Base-by-base conservation (phyloP, 495 filamentous ascomycete species). In the Letharia lupina region DNA sequence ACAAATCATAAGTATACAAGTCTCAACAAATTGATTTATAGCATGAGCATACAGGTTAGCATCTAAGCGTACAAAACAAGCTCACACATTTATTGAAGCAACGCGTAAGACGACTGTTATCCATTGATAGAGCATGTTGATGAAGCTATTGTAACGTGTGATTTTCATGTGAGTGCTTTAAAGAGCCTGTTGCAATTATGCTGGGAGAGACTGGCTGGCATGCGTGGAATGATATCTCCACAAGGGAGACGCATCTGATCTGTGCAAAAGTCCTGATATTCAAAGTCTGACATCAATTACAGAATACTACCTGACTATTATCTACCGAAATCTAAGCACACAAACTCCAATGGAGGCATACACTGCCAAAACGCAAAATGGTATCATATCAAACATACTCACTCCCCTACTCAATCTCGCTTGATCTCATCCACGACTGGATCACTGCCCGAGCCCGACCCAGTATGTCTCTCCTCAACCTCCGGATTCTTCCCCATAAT, bases 401-500 rank as follows among this genome's bases (percentile, higher is more conserved):
- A 3, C 10, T 23, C 23, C 23, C 18, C n/a, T 5, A 39, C 52
- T 64, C 52, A 58, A 58, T 64, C 62, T 23, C 50, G 62, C 39
- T 61, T 65, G 60, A 65, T 50, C 33, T 48, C 45, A 13, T 63
- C 45, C 44, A 8, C 33, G 3, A 3, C 37, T 12, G 23, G 41
- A 18, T 50, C 35, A 33, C 64, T 41, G 28, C 44, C 58, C 20
- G 44, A n/a, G n/a, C 64, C 33, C 31, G 45, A 60, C 3, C 64
- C 64, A 61, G 33, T 41, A 31, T 45, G 39, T 28, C 47, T 66
- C 35, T 57, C 64, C 33, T 48, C 64, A 23, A 66, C 5, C 37
- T 61, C 44, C 23, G 66, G 61, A 23, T 63, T 67, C 61, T 67
- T 67, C 10, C 66, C 66, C 66, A 67, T 67, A 15, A 67, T 60